These are phyloP conservation scores for Euclidium syriacum DNA, from an alignment of 345 rosid genomes.

Conservation along the genomic window DNA sequence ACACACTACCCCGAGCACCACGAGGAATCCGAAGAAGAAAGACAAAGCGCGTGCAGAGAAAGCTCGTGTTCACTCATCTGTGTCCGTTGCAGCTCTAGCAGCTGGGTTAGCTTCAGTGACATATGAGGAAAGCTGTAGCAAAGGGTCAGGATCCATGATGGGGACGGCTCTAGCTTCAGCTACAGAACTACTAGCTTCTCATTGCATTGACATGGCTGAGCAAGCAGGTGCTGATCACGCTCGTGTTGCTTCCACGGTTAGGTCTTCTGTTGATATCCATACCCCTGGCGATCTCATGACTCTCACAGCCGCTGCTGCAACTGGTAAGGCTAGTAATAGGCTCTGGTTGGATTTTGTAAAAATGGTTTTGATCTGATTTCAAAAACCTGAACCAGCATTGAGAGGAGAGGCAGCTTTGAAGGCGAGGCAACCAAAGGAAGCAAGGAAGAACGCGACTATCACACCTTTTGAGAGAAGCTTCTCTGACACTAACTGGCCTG, in stretches of 20 bases:
- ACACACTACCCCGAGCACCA: conserved; percentile 17
- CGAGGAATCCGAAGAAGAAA: conserved; percentile 43
- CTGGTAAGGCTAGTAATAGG: conserved; percentile 39
- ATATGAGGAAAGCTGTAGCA: conserved; percentile 42
- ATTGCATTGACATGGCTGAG: conserved; percentile 86
- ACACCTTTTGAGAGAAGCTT: conserved; percentile 60
- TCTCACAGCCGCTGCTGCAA: conserved; percentile 86
- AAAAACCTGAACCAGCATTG: conserved; percentile 43
- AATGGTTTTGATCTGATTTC: not conserved
- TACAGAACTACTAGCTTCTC: conserved; percentile 79
- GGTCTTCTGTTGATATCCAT: conserved; percentile 70
- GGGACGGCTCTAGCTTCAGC: conserved; percentile 71
- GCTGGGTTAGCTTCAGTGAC: conserved; percentile 75
- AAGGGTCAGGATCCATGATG: conserved; percentile 51
- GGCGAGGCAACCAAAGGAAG: conserved; percentile 65
- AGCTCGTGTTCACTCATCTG: conserved; percentile 63
- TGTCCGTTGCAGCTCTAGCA: conserved; percentile 86
- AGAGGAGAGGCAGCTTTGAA: conserved; percentile 72
- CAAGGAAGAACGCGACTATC: conserved; percentile 68
- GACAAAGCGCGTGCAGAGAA: conserved; percentile 63
- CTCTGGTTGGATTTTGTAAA: not conserved
- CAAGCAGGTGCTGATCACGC: conserved; percentile 65
- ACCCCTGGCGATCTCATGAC: conserved; percentile 80
- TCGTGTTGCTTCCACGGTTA: conserved; percentile 51
- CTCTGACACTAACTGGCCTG: conserved; percentile 34